Base-by-base conservation (phyloP, 768 basidiomycete species). In the Boletus rubropictus region DNA sequence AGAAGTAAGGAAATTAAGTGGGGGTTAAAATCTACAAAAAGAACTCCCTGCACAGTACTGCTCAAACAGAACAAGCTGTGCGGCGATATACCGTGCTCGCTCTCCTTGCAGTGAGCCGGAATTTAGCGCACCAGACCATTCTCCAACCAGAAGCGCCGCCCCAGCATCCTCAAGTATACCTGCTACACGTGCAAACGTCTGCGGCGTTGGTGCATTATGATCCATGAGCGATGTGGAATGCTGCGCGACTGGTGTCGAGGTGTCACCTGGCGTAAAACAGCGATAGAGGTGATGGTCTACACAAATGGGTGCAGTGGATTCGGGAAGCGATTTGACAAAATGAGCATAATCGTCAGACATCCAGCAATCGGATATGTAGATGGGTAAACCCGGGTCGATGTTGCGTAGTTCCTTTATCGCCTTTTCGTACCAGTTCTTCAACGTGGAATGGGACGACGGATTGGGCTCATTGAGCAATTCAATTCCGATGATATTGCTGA, bases 211-310 rank as follows among this genome's bases (percentile, higher is more conserved):
- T 4, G 67, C 74, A 35, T 62, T 68, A 0, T 59, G 60, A 40
- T 76, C 72, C 61, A 63, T 52, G 17, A 89, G 66, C 0, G 73
- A 64, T 37, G 61, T 57, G 7, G 79, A 71, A 57, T 87, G 88
- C 36, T 77, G 71, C 3, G 72, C 58, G 0, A 76, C 85, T 7
- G 75, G 61, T 3, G 77, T 80, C 1, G 61, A 49, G 15, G 65
- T 76, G 61, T 92, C 89, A 1, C 67, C 67, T 0, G 61, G 50
- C 0, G 85, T 86, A 62, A 89, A 89, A 63, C 86, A 89, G 21
- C 89, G 78, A 58, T 91, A 92, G 18, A 91, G 74, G 58, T 91
- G 89, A 54, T 89, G 86, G 62, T 92, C 89, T 33, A 90, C 69
- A 12, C 84, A 79, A 17, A 81, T 69, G 24, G 79, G 77, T 14